Conservation (phyloP, 306 rosid species). For the Abrus pulchellus region DNA sequence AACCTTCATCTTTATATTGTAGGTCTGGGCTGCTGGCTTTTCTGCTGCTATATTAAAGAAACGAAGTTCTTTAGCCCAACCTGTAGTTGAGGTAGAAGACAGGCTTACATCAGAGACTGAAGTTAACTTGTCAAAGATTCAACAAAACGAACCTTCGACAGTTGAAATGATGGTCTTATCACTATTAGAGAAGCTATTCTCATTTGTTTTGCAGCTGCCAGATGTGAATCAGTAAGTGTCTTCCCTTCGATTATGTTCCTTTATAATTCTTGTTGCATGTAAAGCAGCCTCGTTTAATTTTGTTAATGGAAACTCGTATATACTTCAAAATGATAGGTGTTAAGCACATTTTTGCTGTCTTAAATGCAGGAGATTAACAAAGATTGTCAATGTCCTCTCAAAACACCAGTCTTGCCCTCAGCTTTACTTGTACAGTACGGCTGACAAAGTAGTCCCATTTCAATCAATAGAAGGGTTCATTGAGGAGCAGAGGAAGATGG, state of each 20-base stretch:
- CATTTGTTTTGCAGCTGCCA: slow-evolving; percentile 65
- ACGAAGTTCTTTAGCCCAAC: slow-evolving; percentile 56
- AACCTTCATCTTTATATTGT: neutral
- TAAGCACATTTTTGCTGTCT: slow-evolving; percentile 14
- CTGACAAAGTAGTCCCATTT: slow-evolving; percentile 80
- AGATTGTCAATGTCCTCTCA: slow-evolving; percentile 59
- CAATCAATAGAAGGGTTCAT: slow-evolving; percentile 73
- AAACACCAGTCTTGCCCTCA: slow-evolving; percentile 79
- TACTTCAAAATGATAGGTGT: slow-evolving; percentile 1
- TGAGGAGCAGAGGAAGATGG: slow-evolving; percentile 71
- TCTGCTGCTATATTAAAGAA: slow-evolving; percentile 82
- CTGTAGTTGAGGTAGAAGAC: slow-evolving; percentile 44
- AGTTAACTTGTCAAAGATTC: slow-evolving; percentile 47
- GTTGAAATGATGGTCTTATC: slow-evolving; percentile 64
- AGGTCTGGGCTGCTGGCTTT: slow-evolving; percentile 99
- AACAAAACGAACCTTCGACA: slow-evolving; percentile 57
- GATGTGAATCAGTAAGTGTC: slow-evolving; percentile 67
- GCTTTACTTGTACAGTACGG: slow-evolving; percentile 91
- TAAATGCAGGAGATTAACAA: slow-evolving; percentile 75
- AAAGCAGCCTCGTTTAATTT: neutral
- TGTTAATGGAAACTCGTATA: neutral
- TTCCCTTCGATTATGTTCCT: slow-evolving; percentile 5
- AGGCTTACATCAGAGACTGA: slow-evolving; percentile 46
- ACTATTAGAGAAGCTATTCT: slow-evolving; percentile 72
- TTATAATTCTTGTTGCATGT: neutral